phyloP scores from a whole-genome alignment of 1,139 yeast genomes.

The Lodderomyces margitis region DNA sequence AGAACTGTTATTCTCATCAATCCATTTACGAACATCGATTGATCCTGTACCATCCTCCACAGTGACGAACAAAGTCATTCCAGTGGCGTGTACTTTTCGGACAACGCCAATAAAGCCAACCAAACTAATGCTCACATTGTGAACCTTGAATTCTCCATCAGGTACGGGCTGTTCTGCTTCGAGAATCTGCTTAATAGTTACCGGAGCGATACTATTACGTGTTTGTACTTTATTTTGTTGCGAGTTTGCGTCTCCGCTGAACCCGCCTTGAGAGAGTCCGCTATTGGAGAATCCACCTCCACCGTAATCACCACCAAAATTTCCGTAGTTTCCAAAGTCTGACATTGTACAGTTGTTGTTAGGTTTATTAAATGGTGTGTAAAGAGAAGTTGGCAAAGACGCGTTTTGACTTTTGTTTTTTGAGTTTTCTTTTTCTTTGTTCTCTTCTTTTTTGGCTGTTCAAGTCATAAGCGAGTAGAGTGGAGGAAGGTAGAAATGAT shows the following conservation, averaged over 20 bases:
- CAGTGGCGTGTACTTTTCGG: constrained; percentile 55
- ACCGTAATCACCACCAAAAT: constrained; percentile 21
- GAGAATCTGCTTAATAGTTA: constrained; percentile 75
- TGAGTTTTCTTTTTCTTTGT: not conserved
- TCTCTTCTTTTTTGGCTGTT: not conserved
- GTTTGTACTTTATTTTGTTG: constrained; percentile 22
- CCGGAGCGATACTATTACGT: constrained; percentile 64
- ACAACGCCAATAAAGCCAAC: constrained; percentile 67
- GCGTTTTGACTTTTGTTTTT: constrained; percentile 3
- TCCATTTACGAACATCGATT: constrained; percentile 69
- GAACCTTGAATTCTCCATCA: constrained; percentile 72
- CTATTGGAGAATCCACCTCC: constrained; percentile 33
- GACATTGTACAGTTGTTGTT: constrained; percentile 17
- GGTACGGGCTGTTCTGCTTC: constrained; percentile 65
- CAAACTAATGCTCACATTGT: constrained; percentile 60
- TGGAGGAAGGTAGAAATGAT: too few relatives aligned
- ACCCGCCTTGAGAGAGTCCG: constrained; percentile 30
- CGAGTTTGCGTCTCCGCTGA: constrained; percentile 22
- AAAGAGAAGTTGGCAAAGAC: not conserved
- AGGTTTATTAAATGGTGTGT: not conserved
- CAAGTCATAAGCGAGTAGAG: too few relatives aligned
- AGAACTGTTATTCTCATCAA: constrained; percentile 47
- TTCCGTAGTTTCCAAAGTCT: constrained; percentile 21
- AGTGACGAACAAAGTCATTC: constrained; percentile 53
- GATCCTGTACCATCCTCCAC: constrained; percentile 88